Base-by-base conservation (phyloP, 768 basidiomycete genomes). In the Lactifluus subvellereus region DNA sequence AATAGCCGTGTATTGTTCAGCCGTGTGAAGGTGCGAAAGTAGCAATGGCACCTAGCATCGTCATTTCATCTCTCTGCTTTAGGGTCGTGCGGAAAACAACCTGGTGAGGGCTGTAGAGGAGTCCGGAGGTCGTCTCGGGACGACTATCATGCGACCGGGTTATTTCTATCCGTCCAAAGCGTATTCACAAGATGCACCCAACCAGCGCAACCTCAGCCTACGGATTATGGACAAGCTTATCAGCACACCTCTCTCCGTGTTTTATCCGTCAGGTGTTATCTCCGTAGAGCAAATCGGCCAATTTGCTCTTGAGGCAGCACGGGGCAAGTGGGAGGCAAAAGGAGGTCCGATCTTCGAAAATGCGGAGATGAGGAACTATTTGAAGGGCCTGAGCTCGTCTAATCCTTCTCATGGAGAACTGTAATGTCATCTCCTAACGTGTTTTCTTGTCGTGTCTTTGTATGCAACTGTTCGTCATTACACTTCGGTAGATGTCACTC, bases 11-110 rank as follows among this genome's bases (percentile, higher is more conserved):
- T 42, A 4, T 37, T 73, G 30, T 73, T 71, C 49, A 54, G 22
- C 2, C 66, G 65, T 33, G 66, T 73, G 45, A 72, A 73, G 64
- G 72, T 71, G 32, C 49, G 67, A 45, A 45, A 35, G 11, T 30
- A 6, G 2, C 27, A 2, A 3, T 8, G 50, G n/a, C 27, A 16
- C 7, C 30, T 5, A 1, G 20, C 18, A 7, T 16, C 11, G 7
- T 38, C 16, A 11, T 43, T 16, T 42, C 47, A 30, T 45, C 11
- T 32, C 16, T 16, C 2, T 27, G 10, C 6, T 52, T 14, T 30
- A 64, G 67, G 67, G 66, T 40, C 54, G 57, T 14, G 63, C 67
- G 10, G 67, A 68, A 47, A 68, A 68, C 45, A 40, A 40, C 20
- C 42, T 68, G n/a, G 22, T 68, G 30, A 54, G 35, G n/a, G 27